phyloP scores from a whole-genome alignment of 495 filamentous ascomycete genomes.

The Daldinia concentrica region DNA sequence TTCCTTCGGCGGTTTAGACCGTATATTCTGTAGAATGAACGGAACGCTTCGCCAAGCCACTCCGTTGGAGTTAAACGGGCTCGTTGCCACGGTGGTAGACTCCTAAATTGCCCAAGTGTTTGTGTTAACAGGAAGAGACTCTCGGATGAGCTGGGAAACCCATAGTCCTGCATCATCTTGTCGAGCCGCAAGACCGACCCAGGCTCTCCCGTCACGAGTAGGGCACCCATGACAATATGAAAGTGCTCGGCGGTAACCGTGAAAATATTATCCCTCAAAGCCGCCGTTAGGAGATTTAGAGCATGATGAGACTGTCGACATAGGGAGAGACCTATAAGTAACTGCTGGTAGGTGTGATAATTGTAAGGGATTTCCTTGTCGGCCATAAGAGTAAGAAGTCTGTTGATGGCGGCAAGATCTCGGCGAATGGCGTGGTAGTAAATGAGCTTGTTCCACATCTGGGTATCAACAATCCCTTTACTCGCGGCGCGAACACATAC shows the following conservation, averaged over 20 bases:
- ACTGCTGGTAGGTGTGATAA: slow-evolving; percentile 73
- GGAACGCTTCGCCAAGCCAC: slow-evolving; percentile 47
- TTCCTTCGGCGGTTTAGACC: slow-evolving; percentile 42
- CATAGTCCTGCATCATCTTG: slow-evolving; percentile 47
- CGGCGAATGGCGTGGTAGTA: slow-evolving; percentile 70
- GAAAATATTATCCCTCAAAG: slow-evolving; percentile 67
- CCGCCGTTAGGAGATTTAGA: slow-evolving; percentile 66
- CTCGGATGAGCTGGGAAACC: slow-evolving; percentile 45
- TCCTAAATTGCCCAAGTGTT: slow-evolving; percentile 48
- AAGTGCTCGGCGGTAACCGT: slow-evolving; percentile 75
- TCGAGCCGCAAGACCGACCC: slow-evolving; percentile 45
- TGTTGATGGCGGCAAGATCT: slow-evolving; percentile 68
- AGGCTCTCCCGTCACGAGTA: slow-evolving; percentile 51
- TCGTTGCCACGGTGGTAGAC: slow-evolving; percentile 34
- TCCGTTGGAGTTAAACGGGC: slow-evolving; percentile 24
- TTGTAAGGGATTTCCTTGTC: slow-evolving; percentile 66
- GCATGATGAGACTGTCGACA: slow-evolving; percentile 71
- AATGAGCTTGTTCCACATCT: slow-evolving; percentile 83
- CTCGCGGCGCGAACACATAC: slow-evolving; percentile 57
- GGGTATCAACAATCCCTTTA: slow-evolving; percentile 57
- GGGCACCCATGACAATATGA: slow-evolving; percentile 70
- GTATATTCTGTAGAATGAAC: slow-evolving; percentile 43
- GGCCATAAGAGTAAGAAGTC: slow-evolving; percentile 71
- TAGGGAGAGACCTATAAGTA: slow-evolving; percentile 75
- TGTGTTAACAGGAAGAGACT: slow-evolving; percentile 48